These are phyloP conservation scores for Aspergillus sp. DNA, from an alignment of 2,329 filamentous ascomycete species.

Conservation along the genomic window DNA sequence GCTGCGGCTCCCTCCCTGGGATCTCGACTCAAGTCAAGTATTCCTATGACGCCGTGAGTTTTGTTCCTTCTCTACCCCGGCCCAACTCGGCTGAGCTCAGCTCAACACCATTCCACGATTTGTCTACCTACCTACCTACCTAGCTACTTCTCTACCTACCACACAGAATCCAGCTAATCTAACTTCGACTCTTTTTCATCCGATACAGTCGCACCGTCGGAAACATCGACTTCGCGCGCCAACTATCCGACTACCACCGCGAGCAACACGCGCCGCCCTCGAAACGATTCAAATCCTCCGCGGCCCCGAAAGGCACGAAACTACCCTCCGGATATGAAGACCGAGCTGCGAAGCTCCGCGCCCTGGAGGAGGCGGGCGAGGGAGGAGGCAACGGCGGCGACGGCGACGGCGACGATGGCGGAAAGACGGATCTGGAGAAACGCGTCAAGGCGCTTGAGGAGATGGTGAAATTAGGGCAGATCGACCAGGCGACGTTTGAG, in stretches of 20 bases:
- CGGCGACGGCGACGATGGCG: conserved; percentile 42
- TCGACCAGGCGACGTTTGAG: conserved; percentile 77
- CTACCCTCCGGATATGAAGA: conserved; percentile 81
- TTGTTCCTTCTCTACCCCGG: neutral
- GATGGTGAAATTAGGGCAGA: conserved; percentile 76
- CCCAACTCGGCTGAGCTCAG: too few relatives aligned
- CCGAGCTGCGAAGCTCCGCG: conserved; percentile 66
- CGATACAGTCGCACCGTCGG: conserved; percentile 62
- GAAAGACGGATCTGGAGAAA: conserved; percentile 52
- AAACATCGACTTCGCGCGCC: conserved; percentile 74
- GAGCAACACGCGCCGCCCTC: conserved; percentile 52
- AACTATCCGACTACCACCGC: conserved; percentile 73
- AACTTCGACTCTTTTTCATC: neutral
- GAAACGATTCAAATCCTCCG: conserved; percentile 73
- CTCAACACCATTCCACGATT: too few relatives aligned
- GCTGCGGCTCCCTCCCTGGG: conserved; percentile 61
- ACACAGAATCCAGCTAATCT: too few relatives aligned
- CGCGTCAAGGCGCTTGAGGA: conserved; percentile 79
- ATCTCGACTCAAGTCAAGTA: conserved; percentile 74
- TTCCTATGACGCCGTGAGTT: conserved; percentile 89
- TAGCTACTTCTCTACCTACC: too few relatives aligned
- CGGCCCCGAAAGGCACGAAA: conserved; percentile 78
- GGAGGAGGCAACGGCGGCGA: conserved; percentile 32
- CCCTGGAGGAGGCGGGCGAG: conserved; percentile 21
- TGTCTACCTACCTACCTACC: too few relatives aligned